Percentiles rank a stretch among this genome's conserved stretches.
Conservation (phyloP, 1,284 basidiomycete species). For the Leccinum solheimii region DNA sequence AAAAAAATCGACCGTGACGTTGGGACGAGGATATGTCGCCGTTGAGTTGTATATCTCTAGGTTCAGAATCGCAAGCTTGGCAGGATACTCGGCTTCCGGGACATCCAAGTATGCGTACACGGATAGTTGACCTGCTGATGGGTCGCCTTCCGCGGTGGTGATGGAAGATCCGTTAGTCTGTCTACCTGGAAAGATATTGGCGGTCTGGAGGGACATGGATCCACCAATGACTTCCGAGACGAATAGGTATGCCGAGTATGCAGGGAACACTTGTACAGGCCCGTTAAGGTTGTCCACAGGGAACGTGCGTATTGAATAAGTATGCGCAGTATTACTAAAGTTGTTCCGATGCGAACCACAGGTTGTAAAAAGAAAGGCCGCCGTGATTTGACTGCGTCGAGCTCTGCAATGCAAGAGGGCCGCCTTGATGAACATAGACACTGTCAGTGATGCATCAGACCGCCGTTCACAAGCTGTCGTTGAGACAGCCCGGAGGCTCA, state of each 20-base stretch:
- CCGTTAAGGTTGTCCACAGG: slow-evolving; percentile 37
- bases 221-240: slow-evolving; percentile 46
- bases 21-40: slow-evolving; percentile 39
- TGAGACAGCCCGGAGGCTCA: slow-evolving; percentile 15
- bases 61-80: slow-evolving; percentile 49
- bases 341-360: slow-evolving; percentile 38
- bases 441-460: slow-evolving; percentile 24
- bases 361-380: slow-evolving; percentile 47
- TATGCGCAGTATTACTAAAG: neutral
- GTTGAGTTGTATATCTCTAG: slow-evolving; percentile 51
- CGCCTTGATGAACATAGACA: slow-evolving; percentile 53
- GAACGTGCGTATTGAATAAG: slow-evolving; percentile 37
- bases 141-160: slow-evolving; percentile 48
- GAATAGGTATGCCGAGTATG: slow-evolving; percentile 51
- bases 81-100: slow-evolving; percentile 33
- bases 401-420: slow-evolving; percentile 50
- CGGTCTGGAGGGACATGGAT: slow-evolving; percentile 42
- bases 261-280: slow-evolving; percentile 44
- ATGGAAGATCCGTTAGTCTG: slow-evolving; percentile 51
- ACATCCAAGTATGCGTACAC: slow-evolving; percentile 52
- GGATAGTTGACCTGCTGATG: slow-evolving; percentile 47
- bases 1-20: slow-evolving; percentile 44
- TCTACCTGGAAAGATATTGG: slow-evolving; percentile 51
- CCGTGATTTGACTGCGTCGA: slow-evolving; percentile 49
- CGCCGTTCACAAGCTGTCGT: neutral